Base-by-base conservation (phyloP, 768 basidiomycete species). In the Austroboletus festivus region DNA sequence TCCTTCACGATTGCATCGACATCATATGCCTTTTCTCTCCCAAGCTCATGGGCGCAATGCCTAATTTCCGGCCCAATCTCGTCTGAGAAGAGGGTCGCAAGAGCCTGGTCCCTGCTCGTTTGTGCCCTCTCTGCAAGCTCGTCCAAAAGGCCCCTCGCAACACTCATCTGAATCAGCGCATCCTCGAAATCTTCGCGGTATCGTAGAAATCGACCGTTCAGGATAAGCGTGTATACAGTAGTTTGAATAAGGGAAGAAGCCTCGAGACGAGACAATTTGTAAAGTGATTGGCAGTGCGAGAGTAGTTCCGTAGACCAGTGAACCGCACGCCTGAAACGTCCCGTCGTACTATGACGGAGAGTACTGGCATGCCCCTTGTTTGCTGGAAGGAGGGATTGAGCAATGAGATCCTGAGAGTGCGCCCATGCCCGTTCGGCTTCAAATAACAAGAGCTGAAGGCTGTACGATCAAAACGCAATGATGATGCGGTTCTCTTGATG, bases 391-490 rank as follows among this genome's bases (percentile, higher is more conserved):
- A 75, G 62, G 18, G 83, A 71, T 40, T 77, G 70, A 3, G 75
- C 62, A 19, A 73, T 65, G 38, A 94, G 80, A 45, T 90, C 89
- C 65, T 94, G 90, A 5, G 93, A 84, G 67, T 93, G 83, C 1
- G 89, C 83, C 84, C 93, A 93, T 24, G 92, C 89, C 38, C 95
- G 83, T 65, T 98, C 95, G 9, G 92, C 81, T 64, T 96, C 92
- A 59, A 93, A 85, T 9, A 97, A 76, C 39, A 93, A 71, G 11
- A 96, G 77, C 57, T 94, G 86, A 5, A 94, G 76, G 58, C 89
- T 92, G 46, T 22, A 45, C 38, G 12, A 42, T 28, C 38, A 39
- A 46, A 40, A 38, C 31, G 41, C 30, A 42, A 50, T 47, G 52
- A 46, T 46, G 34, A 52, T 44, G 33, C 51, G 46, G 47, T 42